Conservation (phyloP, 2,329 filamentous ascomycete species). For the Piedraia hortae region DNA sequence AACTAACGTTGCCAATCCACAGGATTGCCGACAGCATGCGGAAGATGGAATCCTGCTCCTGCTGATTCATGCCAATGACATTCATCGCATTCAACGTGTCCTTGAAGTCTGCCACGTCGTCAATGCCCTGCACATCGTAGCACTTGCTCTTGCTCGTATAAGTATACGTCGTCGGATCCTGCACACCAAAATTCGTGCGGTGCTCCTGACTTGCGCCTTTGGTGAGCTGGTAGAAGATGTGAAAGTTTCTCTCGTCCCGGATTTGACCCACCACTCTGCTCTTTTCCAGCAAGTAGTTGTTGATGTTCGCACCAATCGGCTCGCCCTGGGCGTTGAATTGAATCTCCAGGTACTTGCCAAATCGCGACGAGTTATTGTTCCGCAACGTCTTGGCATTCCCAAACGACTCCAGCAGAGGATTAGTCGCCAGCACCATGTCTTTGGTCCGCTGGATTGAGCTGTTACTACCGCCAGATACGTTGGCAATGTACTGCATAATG, state of each 20-base stretch:
- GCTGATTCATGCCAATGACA: conserved; percentile 64
- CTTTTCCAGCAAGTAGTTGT: conserved; percentile 93
- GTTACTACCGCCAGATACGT: conserved; percentile 61
- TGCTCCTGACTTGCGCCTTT: conserved; percentile 79
- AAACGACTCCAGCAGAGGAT: conserved; percentile 87
- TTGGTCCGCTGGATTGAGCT: conserved; percentile 89
- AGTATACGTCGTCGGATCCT: conserved; percentile 71
- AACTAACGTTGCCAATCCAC: conserved; percentile 86
- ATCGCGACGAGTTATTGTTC: conserved; percentile 96
- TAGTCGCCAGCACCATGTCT: conserved; percentile 97
- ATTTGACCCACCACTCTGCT: conserved; percentile 88
- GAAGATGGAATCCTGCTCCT: conserved; percentile 89
- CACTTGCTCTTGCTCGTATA: conserved; percentile 92
- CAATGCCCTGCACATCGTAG: conserved; percentile 77
- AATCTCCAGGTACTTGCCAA: conserved; percentile 94
- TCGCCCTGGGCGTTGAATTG: conserved; percentile 83
- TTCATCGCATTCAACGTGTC: conserved; percentile 90
- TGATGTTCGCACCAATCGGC: conserved; percentile 88
- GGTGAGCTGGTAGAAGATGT: conserved; percentile 98
- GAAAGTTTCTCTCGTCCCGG: conserved; percentile 84
- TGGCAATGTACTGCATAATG: conserved; percentile 99
- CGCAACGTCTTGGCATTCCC: conserved; percentile 93
- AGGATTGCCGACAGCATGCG: conserved; percentile 74
- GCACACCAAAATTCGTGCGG: conserved; percentile 66
- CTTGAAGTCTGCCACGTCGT: conserved; percentile 65